Base-by-base conservation (phyloP, 1,284 basidiomycete species). In the Moesziomyces sp. region DNA sequence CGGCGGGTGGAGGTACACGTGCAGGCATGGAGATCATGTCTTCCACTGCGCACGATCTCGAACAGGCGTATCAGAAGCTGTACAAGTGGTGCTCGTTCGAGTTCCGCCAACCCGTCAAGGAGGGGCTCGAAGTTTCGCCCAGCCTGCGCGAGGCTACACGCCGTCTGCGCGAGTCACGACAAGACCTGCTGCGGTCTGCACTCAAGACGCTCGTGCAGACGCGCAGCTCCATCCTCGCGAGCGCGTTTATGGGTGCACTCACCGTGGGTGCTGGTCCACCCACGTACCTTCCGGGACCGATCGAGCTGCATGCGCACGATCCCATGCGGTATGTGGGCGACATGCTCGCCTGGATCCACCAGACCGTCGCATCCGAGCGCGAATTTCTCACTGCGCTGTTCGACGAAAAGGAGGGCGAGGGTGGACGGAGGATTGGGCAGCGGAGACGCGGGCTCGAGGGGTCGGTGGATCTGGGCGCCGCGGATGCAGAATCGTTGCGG, bases 261-360 rank as follows among this genome's bases (percentile, higher is more conserved):
- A 97, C 94, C 0, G 89, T 92, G 11, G 95, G 96, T 14, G 93
- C 93, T 0, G 65, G 63, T 19, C 70, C 81, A 0, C 93, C 93
- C 0, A 90, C 91, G 38, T 93, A 93, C 26, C 87, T 94, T 1
- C 93, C 94, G 0, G 89, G 94, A 3, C 95, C 96, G 0, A 98
- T 99, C 72, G 96, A 99, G 85, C 87, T 98, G 3, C 94, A 98
- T 81, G 96, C 96, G 0, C 96, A 99, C 80, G 96, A 99, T 83
- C 94, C 96, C 0, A 88, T 94, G 69, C 90, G 96, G 26, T 99
- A 99, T 83, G 91, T 97, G 16, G 95, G 96, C 19, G 96, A 98
- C 84, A 98, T 99, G 93, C 89, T 99, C 5, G 96, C 95, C 0
- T 99, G 96, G 97, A 91, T 98, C 1, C 96, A 99, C 85, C 97